A percentile compares a stretch with the other conserved stretches of the same genome.
phyloP scores from a whole-genome alignment of 768 basidiomycete genomes.

The Leccinum obscurum region DNA sequence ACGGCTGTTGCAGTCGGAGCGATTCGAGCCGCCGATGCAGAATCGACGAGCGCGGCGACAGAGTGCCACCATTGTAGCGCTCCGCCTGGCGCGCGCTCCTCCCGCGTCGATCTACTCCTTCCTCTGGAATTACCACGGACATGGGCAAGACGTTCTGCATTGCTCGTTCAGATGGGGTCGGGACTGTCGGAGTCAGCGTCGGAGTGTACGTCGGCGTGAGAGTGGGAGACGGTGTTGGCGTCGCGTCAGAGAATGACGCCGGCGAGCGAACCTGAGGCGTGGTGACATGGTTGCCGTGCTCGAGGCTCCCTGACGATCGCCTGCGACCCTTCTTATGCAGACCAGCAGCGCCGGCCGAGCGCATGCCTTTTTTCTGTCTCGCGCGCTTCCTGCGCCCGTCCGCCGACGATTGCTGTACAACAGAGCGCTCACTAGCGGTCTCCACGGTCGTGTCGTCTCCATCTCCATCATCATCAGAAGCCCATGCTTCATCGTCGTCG shows the following conservation, averaged over 20 bases:
- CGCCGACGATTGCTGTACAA: constrained; percentile 2
- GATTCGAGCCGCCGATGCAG: constrained; percentile 34
- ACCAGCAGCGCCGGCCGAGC: constrained; percentile 1
- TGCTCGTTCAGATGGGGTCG: not conserved
- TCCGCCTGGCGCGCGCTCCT: constrained; percentile 16
- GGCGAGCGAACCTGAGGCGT: not conserved
- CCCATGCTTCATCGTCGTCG: constrained; percentile 58
- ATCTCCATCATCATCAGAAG: constrained; percentile 49
- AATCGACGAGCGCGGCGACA: constrained; percentile 24
- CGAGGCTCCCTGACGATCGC: constrained; percentile 9
- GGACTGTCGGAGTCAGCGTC: not conserved
- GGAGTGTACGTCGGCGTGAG: not conserved
- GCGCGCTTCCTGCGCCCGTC: constrained; percentile 26
- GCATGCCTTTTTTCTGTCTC: constrained; percentile 25
- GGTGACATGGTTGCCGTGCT: not conserved
- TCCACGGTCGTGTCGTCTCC: constrained; percentile 19
- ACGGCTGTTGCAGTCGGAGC: constrained; percentile 17
- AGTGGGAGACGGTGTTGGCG: not conserved
- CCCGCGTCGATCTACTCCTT: constrained; percentile 20
- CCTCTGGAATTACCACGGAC: not conserved
- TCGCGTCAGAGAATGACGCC: not conserved
- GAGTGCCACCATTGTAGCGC: constrained; percentile 12
- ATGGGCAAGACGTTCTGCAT: constrained; percentile 1
- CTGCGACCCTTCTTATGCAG: constrained; percentile 13
- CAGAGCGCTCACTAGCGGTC: not conserved